Percentiles rank a stretch among this genome's conserved stretches.
phyloP scores from a whole-genome alignment of 2,329 filamentous ascomycete species.

The Stagonosporopsis chrysanthemi region DNA sequence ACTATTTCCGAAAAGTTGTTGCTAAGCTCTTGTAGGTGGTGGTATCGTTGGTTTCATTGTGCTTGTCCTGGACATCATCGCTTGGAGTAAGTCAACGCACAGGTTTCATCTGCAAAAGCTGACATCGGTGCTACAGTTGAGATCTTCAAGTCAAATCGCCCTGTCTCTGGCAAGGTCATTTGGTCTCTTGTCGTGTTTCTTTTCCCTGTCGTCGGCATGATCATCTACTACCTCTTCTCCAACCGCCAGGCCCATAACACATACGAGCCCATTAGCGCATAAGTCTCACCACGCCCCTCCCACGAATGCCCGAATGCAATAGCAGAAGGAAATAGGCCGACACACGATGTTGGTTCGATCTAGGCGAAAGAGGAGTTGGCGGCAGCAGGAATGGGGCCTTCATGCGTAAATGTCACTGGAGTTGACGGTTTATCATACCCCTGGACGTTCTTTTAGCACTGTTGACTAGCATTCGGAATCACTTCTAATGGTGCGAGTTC shows the following conservation, averaged over 20 bases:
- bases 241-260: conserved; percentile 65
- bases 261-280: conserved; percentile 60
- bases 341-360: not conserved
- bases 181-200: conserved; percentile 71
- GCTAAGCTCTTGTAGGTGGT: conserved; percentile 65
- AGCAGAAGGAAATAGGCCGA: not conserved
- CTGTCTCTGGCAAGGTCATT: conserved; percentile 64
- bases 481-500: not conserved
- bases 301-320: not conserved
- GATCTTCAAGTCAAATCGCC: conserved; percentile 69
- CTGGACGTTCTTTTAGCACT: conserved; percentile 3
- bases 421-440: not conserved
- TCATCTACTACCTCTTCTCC: conserved; percentile 71
- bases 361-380: not conserved
- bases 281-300: conserved; percentile 6
- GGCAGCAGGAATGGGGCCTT: not conserved
- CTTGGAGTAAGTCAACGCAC: conserved; percentile 61
- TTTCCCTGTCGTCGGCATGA: conserved; percentile 68
- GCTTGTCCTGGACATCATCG: conserved; percentile 68
- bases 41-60: conserved; percentile 69
- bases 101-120: conserved; percentile 11
- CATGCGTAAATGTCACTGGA: not conserved
- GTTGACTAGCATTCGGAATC: not conserved
- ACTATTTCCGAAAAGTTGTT: conserved; percentile 31
- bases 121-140: conserved; percentile 59